Percentiles rank a stretch among this genome's conserved stretches.
Conservation (phyloP, 192 early-diverging fungal species). For the Backusella luteola region DNA sequence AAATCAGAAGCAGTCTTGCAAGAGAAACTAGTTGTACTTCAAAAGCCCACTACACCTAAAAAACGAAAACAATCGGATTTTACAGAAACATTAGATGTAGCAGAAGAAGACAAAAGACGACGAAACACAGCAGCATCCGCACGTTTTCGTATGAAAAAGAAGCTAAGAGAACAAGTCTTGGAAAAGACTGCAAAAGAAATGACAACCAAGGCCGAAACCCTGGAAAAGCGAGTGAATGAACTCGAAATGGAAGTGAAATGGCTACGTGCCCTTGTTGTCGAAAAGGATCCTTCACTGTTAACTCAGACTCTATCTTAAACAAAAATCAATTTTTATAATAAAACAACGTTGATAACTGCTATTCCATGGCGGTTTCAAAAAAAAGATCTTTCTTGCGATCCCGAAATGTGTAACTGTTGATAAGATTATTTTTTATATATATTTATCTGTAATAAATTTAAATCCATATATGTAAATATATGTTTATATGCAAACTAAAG, state of each 20-base stretch:
- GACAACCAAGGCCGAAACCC: conserved; percentile 65
- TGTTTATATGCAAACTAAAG: not conserved
- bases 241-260: conserved; percentile 92
- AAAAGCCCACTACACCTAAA: not conserved
- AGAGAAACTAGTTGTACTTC: not conserved
- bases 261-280: conserved; percentile 50
- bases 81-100: not conserved
- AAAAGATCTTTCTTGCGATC: not conserved
- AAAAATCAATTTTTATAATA: not conserved
- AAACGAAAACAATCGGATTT: not conserved
- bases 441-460: not conserved
- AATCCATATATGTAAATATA: not conserved
- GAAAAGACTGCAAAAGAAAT: conserved; percentile 81
- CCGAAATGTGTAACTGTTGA: not conserved
- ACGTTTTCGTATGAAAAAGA: conserved; percentile 95
- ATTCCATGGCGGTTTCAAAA: conserved; percentile 1
- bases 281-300: conserved; percentile 35
- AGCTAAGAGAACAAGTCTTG: conserved; percentile 82
- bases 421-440: not conserved
- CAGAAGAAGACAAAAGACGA: conserved; percentile 83
- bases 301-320: not conserved
- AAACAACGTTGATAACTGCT: not conserved
- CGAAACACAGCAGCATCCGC: conserved; percentile 96
- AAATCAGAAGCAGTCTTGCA: not conserved
- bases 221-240: conserved; percentile 81